phyloP scores from a whole-genome alignment of 352 stramenopile genomes.

The Elongisporangium prolatum region DNA sequence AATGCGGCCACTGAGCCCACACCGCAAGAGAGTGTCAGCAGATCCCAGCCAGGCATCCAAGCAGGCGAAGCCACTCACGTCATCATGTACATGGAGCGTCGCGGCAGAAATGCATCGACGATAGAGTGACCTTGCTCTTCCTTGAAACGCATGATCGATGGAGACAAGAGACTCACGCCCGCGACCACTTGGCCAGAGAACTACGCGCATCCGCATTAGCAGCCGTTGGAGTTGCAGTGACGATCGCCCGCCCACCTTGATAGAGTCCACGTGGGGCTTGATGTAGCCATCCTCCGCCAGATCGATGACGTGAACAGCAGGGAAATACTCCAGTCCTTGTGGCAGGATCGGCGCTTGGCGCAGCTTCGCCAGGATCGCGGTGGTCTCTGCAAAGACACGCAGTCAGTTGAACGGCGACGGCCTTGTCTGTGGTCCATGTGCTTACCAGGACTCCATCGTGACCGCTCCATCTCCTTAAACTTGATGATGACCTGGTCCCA shows the following conservation, averaged over 20 bases:
- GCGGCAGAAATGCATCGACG: slow-evolving; percentile 61
- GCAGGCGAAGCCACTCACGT: slow-evolving; percentile 32
- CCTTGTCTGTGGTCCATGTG: not conserved
- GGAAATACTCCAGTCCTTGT: slow-evolving; percentile 58
- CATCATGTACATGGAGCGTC: slow-evolving; percentile 87
- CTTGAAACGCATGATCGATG: slow-evolving; percentile 82
- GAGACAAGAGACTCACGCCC: slow-evolving; percentile 69
- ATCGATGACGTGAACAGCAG: slow-evolving; percentile 81
- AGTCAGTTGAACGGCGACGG: not conserved
- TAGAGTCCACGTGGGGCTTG: slow-evolving; percentile 79
- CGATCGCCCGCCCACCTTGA: slow-evolving; percentile 40
- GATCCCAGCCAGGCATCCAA: not conserved
- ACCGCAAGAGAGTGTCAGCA: slow-evolving; percentile 3
- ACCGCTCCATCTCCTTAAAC: slow-evolving; percentile 87
- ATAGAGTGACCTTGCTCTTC: slow-evolving; percentile 70
- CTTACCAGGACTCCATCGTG: slow-evolving; percentile 59
- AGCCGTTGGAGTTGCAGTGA: not conserved
- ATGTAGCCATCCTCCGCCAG: slow-evolving; percentile 80
- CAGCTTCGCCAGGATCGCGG: slow-evolving; percentile 57
- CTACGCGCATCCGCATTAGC: slow-evolving; percentile 10
- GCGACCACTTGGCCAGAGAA: slow-evolving; percentile 80
- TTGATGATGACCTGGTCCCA: slow-evolving; percentile 87
- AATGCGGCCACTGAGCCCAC: slow-evolving; percentile 40
- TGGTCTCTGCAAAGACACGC: slow-evolving; percentile 33
- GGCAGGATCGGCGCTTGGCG: slow-evolving; percentile 56